Percentiles rank a stretch among this genome's conserved stretches.
These are phyloP conservation scores for Pistacia vera DNA, from an alignment of 345 rosid genomes.

Conservation along the genomic window DNA sequence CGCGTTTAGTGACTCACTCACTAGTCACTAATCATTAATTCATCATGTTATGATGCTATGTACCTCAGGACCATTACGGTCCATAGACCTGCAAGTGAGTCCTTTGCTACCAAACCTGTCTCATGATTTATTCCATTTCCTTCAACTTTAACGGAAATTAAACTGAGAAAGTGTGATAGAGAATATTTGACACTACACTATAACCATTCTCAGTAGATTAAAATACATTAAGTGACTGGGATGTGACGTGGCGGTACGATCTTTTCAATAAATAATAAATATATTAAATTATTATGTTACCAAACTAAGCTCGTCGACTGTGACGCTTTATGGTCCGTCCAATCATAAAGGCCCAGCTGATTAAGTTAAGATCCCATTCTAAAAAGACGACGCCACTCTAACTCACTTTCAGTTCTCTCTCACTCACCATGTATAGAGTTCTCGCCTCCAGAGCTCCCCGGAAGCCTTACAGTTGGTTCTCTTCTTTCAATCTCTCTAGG, in stretches of 20 bases:
- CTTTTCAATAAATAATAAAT: background rate
- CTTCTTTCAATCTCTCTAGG: conserved; percentile 49
- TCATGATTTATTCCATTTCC: no score
- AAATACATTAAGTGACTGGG: background rate
- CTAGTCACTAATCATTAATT: no score
- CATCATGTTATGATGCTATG: background rate
- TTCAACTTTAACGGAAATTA: no score
- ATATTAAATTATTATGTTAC: no score
- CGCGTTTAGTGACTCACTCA: no score
- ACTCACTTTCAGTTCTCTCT: no score
- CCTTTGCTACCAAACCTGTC: background rate
- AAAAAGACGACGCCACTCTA: background rate
- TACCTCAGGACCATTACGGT: background rate
- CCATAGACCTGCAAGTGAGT: background rate
- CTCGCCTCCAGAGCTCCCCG: conserved; percentile 40
- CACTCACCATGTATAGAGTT: conserved; percentile 44
- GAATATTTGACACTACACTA: no score
- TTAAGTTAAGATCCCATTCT: background rate
- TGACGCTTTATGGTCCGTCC: background rate
- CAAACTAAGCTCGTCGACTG: no score
- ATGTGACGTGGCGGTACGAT: background rate
- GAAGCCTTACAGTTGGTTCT: conserved; percentile 33
- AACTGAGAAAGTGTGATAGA: no score
- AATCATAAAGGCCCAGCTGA: background rate
- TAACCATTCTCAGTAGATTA: no score